phyloP scores from a whole-genome alignment of 768 basidiomycete species.

The Psilocybe cyanescens region DNA sequence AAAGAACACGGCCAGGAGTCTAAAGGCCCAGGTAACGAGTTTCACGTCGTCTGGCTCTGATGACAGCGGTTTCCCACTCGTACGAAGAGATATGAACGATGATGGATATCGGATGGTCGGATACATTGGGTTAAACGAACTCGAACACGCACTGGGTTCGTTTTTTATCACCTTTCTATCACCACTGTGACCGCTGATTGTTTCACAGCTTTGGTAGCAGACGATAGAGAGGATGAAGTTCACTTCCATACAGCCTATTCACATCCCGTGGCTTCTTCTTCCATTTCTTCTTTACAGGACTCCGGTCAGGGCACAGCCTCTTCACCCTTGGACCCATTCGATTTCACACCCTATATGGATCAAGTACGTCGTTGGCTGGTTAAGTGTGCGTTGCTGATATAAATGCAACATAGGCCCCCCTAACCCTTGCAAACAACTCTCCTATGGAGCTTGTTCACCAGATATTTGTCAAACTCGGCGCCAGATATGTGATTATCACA shows the following conservation, averaged over 20 bases:
- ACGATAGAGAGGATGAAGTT: conserved; percentile 68
- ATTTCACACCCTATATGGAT: conserved; percentile 91
- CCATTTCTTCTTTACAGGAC: conserved; percentile 63
- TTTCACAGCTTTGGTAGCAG: conserved; percentile 68
- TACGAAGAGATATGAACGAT: conserved; percentile 52
- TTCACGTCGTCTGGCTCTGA: conserved; percentile 64
- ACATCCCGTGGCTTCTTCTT: conserved; percentile 53
- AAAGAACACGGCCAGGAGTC: conserved; percentile 75
- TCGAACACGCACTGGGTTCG: conserved; percentile 90
- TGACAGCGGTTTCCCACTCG: conserved; percentile 87
- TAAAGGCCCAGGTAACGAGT: conserved; percentile 70
- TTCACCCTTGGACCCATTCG: conserved; percentile 57
- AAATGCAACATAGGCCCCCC: conserved; percentile 65
- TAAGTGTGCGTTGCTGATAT: not conserved
- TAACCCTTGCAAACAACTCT: conserved; percentile 82
- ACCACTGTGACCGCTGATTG: conserved; percentile 2
- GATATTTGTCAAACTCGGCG: conserved; percentile 93
- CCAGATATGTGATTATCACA: conserved; percentile 85
- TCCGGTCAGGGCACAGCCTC: conserved; percentile 27
- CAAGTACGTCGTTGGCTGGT: conserved; percentile 51
- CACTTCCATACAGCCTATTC: conserved; percentile 59
- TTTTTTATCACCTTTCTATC: conserved; percentile 19
- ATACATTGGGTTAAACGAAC: conserved; percentile 90
- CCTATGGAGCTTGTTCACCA: conserved; percentile 93
- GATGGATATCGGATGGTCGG: conserved; percentile 75